phyloP scores from a whole-genome alignment of 331 rosid genomes.

The Malus hybrid region DNA sequence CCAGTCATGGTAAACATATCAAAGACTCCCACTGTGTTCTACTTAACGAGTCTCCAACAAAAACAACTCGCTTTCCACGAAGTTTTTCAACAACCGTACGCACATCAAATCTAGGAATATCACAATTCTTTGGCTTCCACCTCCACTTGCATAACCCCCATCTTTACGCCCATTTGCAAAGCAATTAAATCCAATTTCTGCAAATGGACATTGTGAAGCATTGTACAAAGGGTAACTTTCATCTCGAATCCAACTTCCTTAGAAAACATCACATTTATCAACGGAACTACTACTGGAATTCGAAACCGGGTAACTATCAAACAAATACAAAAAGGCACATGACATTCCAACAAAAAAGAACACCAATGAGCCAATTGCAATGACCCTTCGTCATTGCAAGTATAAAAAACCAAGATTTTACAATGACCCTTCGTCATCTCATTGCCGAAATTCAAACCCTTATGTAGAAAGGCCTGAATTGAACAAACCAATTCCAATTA shows the following conservation, averaged over 20 bases:
- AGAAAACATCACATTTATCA: conserved; percentile 52
- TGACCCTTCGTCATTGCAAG: too few relatives aligned
- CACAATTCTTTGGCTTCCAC: conserved; percentile 75
- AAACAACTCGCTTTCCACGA: conserved; percentile 75
- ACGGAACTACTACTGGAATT: conserved; percentile 16
- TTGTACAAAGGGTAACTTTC: conserved; percentile 71
- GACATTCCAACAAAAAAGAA: conserved; percentile 37
- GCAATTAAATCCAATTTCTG: conserved; percentile 75
- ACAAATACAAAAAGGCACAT: conserved; percentile 41
- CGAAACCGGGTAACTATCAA: conserved; percentile 25
- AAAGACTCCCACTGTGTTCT: conserved; percentile 96
- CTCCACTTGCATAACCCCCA: conserved; percentile 63
- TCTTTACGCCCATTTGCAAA: conserved; percentile 72
- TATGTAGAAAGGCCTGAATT: conserved; percentile 33
- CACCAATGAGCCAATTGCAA: conserved; percentile 44
- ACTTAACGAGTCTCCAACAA: conserved; percentile 86
- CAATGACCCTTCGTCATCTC: conserved; percentile 36
- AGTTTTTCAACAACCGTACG: conserved; percentile 38
- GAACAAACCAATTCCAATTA: conserved; percentile 26
- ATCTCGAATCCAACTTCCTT: conserved; percentile 76
- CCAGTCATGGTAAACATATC: conserved; percentile 75
- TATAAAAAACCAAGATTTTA: conserved; percentile 29
- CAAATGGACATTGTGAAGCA: conserved; percentile 65
- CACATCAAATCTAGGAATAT: conserved; percentile 62
- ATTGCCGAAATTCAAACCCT: conserved; percentile 30